Evolutionary conservation across 768 basidiomycete species (phyloP), one percentile per base, ranked within the genome.

Genomic region (Mycena belliarum): DNA sequence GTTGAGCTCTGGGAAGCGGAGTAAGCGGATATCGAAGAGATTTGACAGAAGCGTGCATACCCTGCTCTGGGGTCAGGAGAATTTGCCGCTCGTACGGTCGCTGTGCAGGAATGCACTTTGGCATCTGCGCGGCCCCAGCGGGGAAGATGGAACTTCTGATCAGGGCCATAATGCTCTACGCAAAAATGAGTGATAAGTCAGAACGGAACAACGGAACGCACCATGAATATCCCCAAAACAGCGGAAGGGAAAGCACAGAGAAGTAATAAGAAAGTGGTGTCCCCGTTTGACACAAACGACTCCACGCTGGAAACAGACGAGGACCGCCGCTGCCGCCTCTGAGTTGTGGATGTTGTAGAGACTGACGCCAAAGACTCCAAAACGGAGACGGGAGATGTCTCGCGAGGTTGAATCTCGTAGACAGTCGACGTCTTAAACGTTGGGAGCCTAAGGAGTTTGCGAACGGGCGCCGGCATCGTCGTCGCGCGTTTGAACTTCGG

Each of bases 381-480:
- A 32, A n/a, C 21, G 32, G 41, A 29, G 5, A 28, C 14, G 29
- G 29, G 6, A 32, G 29, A 32, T 32, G 29, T 6, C 18, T 45
- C n/a, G 12, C 14, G 21, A 16, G 16, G 18, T 2, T 15, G 25
- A 25, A 4, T 7, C 16, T 25, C 42, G 26, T 25, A 40, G 2
- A 18, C 40, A 3, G 8, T 28, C 37, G 24, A 52, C 23, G 8
- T 15, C 25, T 10, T 45, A 49, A 1, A 48, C 2, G 25, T 21
- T 47, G 23, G 25, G 44, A 37, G 1, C 43, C 25, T 25, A 57
- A 12, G 9, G 50, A n/a, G n/a, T n/a, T n/a, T 44, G 11, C 56
- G 56, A 16, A 57, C 28, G 9, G 56, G 50, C 11, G 49, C 37
- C 18, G 55, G 55, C 49, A 50, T 44, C 35, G 55, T 57, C 49